Evolutionary conservation across 768 basidiomycete genomes (phyloP), one percentile per base, ranked within the genome.

Genomic region (Tephrocybe sp.): DNA sequence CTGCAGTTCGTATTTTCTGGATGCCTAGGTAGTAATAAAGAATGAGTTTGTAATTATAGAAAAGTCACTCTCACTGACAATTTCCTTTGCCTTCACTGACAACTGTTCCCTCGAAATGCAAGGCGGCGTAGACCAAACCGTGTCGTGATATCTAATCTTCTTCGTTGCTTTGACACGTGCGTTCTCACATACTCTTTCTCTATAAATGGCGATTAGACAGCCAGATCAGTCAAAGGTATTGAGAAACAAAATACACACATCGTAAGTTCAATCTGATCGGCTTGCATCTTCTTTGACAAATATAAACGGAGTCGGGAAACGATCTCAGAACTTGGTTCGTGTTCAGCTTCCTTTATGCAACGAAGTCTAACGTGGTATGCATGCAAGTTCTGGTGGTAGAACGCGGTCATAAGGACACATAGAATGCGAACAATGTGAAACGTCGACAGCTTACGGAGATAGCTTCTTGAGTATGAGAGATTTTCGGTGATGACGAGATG

Each of bases 401-500:
- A 8, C 22, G 38, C 30, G 38, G 14, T 31, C 34, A 16, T 45
- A 26, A 16, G 16, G 14, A 22, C 12, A 20, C 8, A 34, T 34
- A 20, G 5, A n/a, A 22, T 10, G 35, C 4, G n/a, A 46, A 13
- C 17, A 36, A 13, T 36, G 11, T 4, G 4, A 36, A 3, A 31
- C 4, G 26, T 23, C 13, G 33, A 17, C 32, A 10, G 59, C 65
- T 52, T 53, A 65, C 69, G 1, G 63, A 63, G 22, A 66, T 55
- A 9, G 60, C 51, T 45, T 61, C 57, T 35, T 36, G 59, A 45
- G 51, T 66, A 13, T 49, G 26, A 1, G 39, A 45, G 14, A 17
- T 12, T 41, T 26, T 40, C 8, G 23, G 32, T 22, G 12, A 5
- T 34, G 16, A 45, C 38, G 38, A 38, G 0, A 41, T 34, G 40